Evolutionary conservation across 169 alveolate genomes (phyloP).

Genomic region (Plasmodium cynomolgi): DNA sequence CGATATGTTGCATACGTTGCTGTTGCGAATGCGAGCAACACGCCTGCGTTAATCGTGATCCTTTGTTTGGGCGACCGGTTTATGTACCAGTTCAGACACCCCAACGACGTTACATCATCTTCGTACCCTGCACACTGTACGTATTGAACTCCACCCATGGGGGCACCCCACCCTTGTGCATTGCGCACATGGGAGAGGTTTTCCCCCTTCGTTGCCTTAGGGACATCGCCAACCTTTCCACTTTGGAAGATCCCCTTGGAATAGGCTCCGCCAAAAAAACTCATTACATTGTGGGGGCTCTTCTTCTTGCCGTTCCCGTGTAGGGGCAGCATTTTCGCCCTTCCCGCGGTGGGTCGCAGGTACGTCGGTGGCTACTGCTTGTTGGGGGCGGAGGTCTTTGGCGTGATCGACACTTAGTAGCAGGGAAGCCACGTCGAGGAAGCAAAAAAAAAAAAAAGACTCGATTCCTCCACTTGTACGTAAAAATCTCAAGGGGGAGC

Average conservation of each 20-base stretch:
- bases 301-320: constrained; percentile 8
- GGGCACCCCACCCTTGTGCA: not conserved
- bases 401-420: not conserved
- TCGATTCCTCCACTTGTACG: not conserved
- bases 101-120: not conserved
- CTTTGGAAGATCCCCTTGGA: not conserved
- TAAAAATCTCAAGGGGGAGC: not conserved
- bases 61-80: constrained; percentile 9
- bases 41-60: not conserved
- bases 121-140: not conserved
- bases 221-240: not conserved
- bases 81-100: constrained; percentile 17
- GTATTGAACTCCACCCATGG: not conserved
- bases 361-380: not conserved
- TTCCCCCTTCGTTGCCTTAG: not conserved
- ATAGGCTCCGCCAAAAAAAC: not conserved
- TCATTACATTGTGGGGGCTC: not conserved
- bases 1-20: constrained; percentile 13
- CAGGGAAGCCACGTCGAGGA: not conserved
- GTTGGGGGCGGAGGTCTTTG: not conserved
- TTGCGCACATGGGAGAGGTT: not conserved
- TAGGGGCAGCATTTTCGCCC: constrained; percentile 20
- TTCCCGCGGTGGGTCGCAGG: not conserved
- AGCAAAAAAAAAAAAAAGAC: not conserved
- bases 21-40: not conserved